Percentiles rank a stretch among this genome's conserved stretches.
Evolutionary conservation across 2,329 filamentous ascomycete genomes (phyloP).

Genomic region (Erysiphe pulchra): DNA sequence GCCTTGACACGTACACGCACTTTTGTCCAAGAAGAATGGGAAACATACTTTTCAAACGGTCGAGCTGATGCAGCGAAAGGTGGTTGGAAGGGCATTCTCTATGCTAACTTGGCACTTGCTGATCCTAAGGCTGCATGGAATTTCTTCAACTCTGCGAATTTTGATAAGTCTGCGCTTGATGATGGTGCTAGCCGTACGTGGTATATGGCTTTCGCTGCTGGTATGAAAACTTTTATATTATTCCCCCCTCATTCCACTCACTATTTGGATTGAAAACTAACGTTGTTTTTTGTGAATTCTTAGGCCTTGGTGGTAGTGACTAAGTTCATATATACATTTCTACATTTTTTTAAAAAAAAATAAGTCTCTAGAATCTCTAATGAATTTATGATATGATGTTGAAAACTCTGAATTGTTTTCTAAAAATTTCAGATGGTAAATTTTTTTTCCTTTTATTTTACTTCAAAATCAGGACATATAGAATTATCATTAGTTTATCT

Average conservation of each 20-base stretch:
- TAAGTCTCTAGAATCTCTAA: no score
- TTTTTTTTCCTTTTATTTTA: no score
- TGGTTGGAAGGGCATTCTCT: constrained; percentile 70
- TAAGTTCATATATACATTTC: background rate
- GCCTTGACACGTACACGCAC: constrained; percentile 35
- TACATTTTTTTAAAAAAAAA: no score
- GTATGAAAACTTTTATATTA: constrained; percentile 15
- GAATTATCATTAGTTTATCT: no score
- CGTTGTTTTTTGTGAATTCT: background rate
- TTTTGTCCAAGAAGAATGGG: constrained; percentile 70
- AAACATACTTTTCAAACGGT: constrained; percentile 44
- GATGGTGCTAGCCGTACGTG: constrained; percentile 64
- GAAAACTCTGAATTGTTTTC: no score
- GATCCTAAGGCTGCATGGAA: constrained; percentile 43
- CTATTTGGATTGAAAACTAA: background rate
- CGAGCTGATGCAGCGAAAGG: constrained; percentile 38
- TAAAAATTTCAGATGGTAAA: no score
- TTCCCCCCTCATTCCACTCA: background rate
- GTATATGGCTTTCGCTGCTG: constrained; percentile 59
- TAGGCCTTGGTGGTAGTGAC: background rate
- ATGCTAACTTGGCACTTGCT: constrained; percentile 56
- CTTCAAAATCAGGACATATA: no score
- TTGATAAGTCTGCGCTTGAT: constrained; percentile 46
- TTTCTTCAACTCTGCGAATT: constrained; percentile 44
- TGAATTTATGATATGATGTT: no score